phyloP scores from a whole-genome alignment of 192 early-diverging fungal genomes.

The Bifiguratus adelaidae region DNA sequence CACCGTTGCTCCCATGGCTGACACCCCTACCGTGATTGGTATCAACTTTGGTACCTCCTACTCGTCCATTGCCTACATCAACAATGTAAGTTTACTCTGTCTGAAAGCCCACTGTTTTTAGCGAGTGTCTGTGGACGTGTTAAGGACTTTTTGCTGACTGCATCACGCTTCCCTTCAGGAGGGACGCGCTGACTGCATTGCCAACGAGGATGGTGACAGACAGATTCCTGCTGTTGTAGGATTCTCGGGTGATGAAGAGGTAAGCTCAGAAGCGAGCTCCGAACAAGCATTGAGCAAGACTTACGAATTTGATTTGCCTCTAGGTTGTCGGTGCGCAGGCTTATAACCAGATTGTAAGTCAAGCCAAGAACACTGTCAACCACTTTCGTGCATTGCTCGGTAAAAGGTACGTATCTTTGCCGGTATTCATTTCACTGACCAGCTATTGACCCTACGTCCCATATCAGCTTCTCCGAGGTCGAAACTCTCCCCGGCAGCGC shows the following conservation, averaged over 20 bases:
- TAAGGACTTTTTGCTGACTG: slow-evolving; percentile 2
- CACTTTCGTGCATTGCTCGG: slow-evolving; percentile 85
- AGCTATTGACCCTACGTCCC: not conserved
- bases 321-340: too few relatives aligned
- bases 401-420: slow-evolving; percentile 42
- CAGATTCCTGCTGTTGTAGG: slow-evolving; percentile 91
- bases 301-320: too few relatives aligned
- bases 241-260: slow-evolving; percentile 86
- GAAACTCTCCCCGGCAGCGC: slow-evolving; percentile 27
- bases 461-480: slow-evolving; percentile 15
- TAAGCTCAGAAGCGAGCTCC: slow-evolving; percentile 44
- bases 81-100: slow-evolving; percentile 37
- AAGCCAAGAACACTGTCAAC: slow-evolving; percentile 82
- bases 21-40: slow-evolving; percentile 46
- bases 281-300: too few relatives aligned
- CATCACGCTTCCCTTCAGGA: slow-evolving; percentile 29
- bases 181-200: slow-evolving; percentile 74
- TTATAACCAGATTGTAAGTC: slow-evolving; percentile 75
- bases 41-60: slow-evolving; percentile 80
- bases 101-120: not conserved
- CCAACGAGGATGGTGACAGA: slow-evolving; percentile 97
- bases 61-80: slow-evolving; percentile 76
- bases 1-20: too few relatives aligned
- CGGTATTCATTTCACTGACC: not conserved
- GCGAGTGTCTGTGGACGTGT: not conserved